Base-by-base conservation (phyloP, 441 rosid species). In the Brassica hybrid region DNA sequence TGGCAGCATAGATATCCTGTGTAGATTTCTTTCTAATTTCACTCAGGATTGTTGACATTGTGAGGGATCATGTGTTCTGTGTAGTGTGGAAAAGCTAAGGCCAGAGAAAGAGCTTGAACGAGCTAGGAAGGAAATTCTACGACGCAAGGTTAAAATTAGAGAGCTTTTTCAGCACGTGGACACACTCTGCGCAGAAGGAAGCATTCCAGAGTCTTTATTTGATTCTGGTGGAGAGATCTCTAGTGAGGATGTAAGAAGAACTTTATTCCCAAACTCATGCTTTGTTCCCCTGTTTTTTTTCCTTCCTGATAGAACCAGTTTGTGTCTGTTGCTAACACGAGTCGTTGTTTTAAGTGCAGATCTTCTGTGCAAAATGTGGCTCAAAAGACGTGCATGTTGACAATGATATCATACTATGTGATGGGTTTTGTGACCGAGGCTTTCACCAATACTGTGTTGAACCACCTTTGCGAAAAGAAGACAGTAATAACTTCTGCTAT, bases 101-200 rank as follows among this genome's bases (percentile, higher is more conserved):
- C 98, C 98, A 7, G 97, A 94, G 83, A 92, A 89, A 84, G 99
- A 96, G 86, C 90, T 96, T 84, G 94, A 96, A 71, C 88, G 99
- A 64, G 99, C 99, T 58, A 85, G 83, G 30, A 85, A 91, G 48
- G 99, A 90, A 81, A 96, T 96, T 81, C 63, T 88, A 74, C 87
- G 81, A 19, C 85, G 92, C 41, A 96, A 96, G 83, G 69, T 86
- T 77, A 91, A 86, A 78, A 94, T 94, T 73, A 88, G 98, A 85
- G 96, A 90, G 82, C 85, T 96, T 74, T 88, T 96, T 91, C 90
- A 85, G 84, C 87, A 71, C 72, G 80, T 96, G 12, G 97, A 90
- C 77, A 81, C 89, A 6, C 85, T 94, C 68, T 92, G 96, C 76
- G 84, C 89, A 58, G 93, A 90, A 90, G 99, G 99, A 83, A 87